phyloP scores from a whole-genome alignment of 2,329 filamentous ascomycete species.

The Hypocrella siamensis region DNA sequence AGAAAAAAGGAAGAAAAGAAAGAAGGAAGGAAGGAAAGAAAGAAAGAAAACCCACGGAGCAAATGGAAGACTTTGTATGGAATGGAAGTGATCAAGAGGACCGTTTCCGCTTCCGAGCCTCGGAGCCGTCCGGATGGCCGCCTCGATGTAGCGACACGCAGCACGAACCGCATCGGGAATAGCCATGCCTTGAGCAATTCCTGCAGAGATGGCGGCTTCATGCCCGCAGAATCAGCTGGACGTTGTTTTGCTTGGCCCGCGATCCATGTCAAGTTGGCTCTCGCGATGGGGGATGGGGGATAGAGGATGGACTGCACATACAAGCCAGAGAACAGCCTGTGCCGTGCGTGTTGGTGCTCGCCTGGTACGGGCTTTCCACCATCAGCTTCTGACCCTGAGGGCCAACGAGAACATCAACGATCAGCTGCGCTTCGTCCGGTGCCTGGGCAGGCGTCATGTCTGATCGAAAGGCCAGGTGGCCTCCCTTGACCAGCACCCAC shows the following conservation, averaged over 20 bases:
- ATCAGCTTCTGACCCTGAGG: slow-evolving; percentile 34
- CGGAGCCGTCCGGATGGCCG: slow-evolving; percentile 49
- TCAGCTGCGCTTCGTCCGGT: slow-evolving; percentile 43
- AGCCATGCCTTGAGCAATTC: slow-evolving; percentile 43
- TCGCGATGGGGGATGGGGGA: no score
- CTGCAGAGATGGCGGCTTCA: slow-evolving; percentile 58
- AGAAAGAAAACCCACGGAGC: slow-evolving; percentile 30
- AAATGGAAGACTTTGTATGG: slow-evolving; percentile 51
- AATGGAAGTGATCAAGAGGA: slow-evolving; percentile 68
- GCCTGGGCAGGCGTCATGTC: slow-evolving; percentile 42
- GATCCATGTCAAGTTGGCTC: not conserved
- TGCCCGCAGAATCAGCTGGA: not conserved
- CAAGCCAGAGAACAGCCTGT: slow-evolving; percentile 90
- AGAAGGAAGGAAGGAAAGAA: not conserved
- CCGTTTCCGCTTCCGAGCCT: slow-evolving; percentile 51
- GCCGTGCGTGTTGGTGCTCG: slow-evolving; percentile 74
- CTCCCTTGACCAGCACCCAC: slow-evolving; percentile 80
- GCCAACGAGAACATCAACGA: slow-evolving; percentile 67
- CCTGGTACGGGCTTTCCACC: slow-evolving; percentile 56
- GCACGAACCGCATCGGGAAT: slow-evolving; percentile 45
- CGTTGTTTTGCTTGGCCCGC: no score
- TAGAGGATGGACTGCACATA: slow-evolving; percentile 25
- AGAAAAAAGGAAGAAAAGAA: no score
- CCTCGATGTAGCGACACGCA: slow-evolving; percentile 59
- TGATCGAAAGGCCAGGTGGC: slow-evolving; percentile 64